Base-by-base conservation (phyloP, 2,329 filamentous ascomycete genomes). In the Trichoderma endophyticum region DNA sequence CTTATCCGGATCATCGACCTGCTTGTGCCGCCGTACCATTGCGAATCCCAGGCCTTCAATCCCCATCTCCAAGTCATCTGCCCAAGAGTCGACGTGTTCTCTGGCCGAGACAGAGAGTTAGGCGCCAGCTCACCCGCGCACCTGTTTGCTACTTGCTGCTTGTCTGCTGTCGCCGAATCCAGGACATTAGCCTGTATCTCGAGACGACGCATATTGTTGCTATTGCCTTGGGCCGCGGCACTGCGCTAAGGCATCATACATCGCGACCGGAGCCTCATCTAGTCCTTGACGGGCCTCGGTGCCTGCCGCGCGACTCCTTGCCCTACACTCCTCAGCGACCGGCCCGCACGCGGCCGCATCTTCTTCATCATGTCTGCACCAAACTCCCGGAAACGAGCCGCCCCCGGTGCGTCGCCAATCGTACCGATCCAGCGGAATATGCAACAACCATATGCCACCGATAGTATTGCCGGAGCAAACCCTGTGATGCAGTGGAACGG, bases 301-400 rank as follows among this genome's bases (percentile, higher is more conserved):
- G 24, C 67, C 21, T 34, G 15, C 34, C 21, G 57, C 67, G 21
- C 57, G 30, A 54, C 39, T 48, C 67, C n/a, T 51, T 54, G 39
- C 56, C 57, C 56, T 28, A 26, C 51, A 61, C 28, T 6, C 30
- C 34, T 51, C 39, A 32, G 39, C 57, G 48, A 63, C 64, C 54
- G 57, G 36, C 57, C 43, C 43, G 30, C n/a, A 43, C 64, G 57
- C 36, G 64, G 64, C 57, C 64, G 43, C 24, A 72, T 66, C 32
- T 21, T n/a, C 36, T 43, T 59, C 69, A 3, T 63, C 30, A 87
- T 87, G 86, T 84, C 87, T 71, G 78, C 82, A 36, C 81, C 83
- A 60, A 88, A 88, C 74, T 80, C 86, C 24, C 83, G 92, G 81
- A 96, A 96, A 84, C 88, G 93, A 80, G 86, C 91, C 76, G 92